phyloP scores from a whole-genome alignment of 208 protist species.

The Naegleria lovaniensis region DNA sequence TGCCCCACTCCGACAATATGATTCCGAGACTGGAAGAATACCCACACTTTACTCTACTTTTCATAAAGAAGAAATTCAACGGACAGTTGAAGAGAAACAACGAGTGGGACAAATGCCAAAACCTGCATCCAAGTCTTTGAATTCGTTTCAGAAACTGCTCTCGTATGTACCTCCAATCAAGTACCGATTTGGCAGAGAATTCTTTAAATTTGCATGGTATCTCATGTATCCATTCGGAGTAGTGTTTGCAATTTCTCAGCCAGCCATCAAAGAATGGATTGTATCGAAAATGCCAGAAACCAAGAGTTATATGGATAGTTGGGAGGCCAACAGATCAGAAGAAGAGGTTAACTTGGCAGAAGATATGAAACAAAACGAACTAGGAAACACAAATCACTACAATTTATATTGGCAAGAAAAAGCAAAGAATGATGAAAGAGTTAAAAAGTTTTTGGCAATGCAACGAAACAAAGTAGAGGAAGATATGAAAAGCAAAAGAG shows the following conservation, averaged over 20 bases:
- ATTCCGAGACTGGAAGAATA: neutral
- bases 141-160: neutral
- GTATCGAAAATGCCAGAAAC: neutral
- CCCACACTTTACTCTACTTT: neutral
- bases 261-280: conserved; percentile 1
- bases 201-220: neutral
- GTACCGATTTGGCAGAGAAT: neutral
- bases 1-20: neutral
- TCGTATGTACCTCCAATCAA: neutral
- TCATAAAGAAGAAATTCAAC: neutral
- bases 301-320: neutral
- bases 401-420: conserved; percentile 6
- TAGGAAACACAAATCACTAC: neutral
- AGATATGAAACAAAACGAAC: neutral
- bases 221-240: neutral
- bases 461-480: neutral
- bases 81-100: neutral
- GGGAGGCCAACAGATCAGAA: neutral
- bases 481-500: neutral
- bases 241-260: neutral
- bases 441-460: neutral
- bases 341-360: neutral
- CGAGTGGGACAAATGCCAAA: neutral
- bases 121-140: neutral
- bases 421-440: neutral